phyloP scores from a whole-genome alignment of 2,329 filamentous ascomycete species.

The Scedosporium apiospermum region DNA sequence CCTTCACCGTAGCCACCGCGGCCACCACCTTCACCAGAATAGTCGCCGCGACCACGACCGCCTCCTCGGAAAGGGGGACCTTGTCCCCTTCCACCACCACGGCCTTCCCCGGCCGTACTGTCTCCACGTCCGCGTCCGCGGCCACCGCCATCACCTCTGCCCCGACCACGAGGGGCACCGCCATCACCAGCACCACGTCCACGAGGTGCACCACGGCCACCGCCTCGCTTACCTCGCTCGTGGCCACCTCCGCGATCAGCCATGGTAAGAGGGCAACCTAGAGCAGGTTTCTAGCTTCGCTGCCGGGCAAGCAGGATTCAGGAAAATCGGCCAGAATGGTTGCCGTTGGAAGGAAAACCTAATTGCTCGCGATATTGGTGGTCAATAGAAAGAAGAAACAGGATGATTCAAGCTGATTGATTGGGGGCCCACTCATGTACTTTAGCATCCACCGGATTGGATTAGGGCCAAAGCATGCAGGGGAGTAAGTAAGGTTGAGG shows the following conservation, averaged over 20 bases:
- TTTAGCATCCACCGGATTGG: too few species aligned
- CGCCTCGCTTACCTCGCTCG: neutral
- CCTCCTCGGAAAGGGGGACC: constrained; percentile 9
- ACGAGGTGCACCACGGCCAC: constrained; percentile 8
- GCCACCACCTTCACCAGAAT: constrained; percentile 10
- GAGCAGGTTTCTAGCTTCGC: too few species aligned
- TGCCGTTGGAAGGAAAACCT: too few species aligned
- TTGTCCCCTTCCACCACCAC: constrained; percentile 15
- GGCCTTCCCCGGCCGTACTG: constrained; percentile 6
- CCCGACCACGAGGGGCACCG: constrained; percentile 10
- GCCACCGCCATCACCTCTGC: constrained; percentile 12
- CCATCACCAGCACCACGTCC: constrained; percentile 13
- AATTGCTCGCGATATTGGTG: too few species aligned
- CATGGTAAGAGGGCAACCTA: neutral
- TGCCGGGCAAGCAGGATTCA: too few species aligned
- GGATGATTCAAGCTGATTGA: too few species aligned
- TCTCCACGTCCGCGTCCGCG: constrained; percentile 10
- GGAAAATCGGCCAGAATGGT: too few species aligned
- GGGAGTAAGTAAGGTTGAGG: too few species aligned
- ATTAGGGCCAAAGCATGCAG: too few species aligned
- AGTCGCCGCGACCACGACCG: constrained; percentile 12
- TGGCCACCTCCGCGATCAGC: neutral
- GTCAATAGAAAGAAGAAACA: too few species aligned
- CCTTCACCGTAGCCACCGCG: constrained; percentile 13
- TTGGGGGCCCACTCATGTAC: too few species aligned